A percentile compares a stretch with the other conserved stretches of the same genome.
Evolutionary conservation across 2,329 filamentous ascomycete genomes (phyloP).

Genomic region (Colletotrichum sp.): DNA sequence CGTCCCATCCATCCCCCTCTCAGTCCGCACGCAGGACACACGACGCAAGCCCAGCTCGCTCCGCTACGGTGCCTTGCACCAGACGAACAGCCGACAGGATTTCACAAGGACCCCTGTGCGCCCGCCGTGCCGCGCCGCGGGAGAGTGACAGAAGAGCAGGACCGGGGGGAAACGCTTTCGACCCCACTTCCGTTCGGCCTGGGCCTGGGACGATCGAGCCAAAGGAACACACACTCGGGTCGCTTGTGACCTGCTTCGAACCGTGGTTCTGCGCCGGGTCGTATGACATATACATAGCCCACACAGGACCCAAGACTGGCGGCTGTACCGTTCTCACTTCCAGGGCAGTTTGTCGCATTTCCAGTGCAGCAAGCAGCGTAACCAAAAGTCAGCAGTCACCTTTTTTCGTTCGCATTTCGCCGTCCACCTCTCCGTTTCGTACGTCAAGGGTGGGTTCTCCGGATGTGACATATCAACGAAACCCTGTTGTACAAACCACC

Average conservation of each 20-base stretch:
- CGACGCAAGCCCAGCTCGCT: neutral
- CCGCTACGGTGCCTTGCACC: neutral
- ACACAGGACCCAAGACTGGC: neutral
- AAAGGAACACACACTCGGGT: neutral
- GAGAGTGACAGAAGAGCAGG: neutral
- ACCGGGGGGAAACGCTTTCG: neutral
- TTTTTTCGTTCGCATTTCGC: neutral
- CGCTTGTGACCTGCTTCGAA: neutral
- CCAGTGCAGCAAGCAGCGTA: neutral
- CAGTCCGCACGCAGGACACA: neutral
- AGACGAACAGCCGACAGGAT: neutral
- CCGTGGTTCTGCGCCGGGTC: neutral
- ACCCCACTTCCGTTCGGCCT: neutral
- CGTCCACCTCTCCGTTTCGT: neutral
- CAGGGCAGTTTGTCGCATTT: neutral
- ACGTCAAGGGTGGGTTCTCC: neutral
- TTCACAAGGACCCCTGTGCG: neutral
- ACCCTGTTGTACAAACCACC: neutral
- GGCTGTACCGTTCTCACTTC: neutral
- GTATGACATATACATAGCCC: constrained; percentile 18
- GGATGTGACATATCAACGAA: neutral
- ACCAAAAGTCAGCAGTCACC: neutral
- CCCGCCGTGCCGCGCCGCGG: neutral
- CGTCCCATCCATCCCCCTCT: neutral
- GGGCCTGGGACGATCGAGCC: neutral